phyloP scores from a whole-genome alignment of 768 basidiomycete genomes.

The Boletus sp. region DNA sequence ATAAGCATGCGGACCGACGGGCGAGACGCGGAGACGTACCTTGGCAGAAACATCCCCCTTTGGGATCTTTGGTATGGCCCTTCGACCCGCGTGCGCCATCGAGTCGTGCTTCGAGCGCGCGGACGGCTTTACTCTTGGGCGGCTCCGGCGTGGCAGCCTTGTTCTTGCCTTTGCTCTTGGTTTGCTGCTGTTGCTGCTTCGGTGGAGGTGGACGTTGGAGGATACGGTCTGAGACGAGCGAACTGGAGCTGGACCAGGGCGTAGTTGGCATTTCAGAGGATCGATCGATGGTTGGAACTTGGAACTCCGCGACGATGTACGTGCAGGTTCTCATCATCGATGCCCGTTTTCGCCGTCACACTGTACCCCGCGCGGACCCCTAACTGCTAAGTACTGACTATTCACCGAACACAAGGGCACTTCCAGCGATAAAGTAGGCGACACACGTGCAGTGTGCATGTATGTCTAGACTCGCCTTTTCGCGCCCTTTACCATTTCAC shows the following conservation, averaged over 20 bases:
- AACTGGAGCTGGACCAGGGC: constrained; percentile 35
- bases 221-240: constrained; percentile 57
- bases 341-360: too few relatives aligned
- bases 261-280: neutral
- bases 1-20: too few relatives aligned
- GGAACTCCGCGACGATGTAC: too few relatives aligned
- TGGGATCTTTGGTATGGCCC: constrained; percentile 48
- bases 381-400: too few relatives aligned
- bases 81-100: constrained; percentile 36
- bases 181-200: constrained; percentile 19
- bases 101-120: constrained; percentile 46
- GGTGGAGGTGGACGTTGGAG: constrained; percentile 28
- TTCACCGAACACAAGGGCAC: too few relatives aligned
- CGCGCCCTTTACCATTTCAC: too few relatives aligned
- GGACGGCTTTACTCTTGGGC: constrained; percentile 50
- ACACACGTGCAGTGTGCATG: too few relatives aligned
- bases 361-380: too few relatives aligned
- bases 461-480: too few relatives aligned
- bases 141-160: constrained; percentile 37
- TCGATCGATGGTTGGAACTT: too few relatives aligned
- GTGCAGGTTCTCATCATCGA: too few relatives aligned
- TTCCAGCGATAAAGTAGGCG: too few relatives aligned
- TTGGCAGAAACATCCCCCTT: constrained; percentile 70
- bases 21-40: constrained; percentile 27
- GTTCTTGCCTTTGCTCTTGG: constrained; percentile 35